These are phyloP conservation scores for Psilocybe azurescens DNA, from an alignment of 768 basidiomycete species.

Conservation along the genomic window DNA sequence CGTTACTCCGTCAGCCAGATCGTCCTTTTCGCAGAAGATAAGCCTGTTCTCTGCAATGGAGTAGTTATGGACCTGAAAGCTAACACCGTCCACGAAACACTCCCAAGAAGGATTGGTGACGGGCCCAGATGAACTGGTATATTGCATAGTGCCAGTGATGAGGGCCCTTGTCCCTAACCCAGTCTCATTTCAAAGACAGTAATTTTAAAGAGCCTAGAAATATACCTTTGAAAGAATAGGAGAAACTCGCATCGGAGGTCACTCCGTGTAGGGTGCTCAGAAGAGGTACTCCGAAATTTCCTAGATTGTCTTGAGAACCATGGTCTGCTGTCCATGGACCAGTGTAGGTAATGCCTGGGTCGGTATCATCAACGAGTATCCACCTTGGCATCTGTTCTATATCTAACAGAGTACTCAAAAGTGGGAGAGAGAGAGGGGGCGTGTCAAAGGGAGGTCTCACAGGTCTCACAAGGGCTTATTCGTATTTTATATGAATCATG, in stretches of 20 bases:
- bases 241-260: slow-evolving; percentile 25
- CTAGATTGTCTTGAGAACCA: slow-evolving; percentile 30
- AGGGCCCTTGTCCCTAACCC: slow-evolving; percentile 17
- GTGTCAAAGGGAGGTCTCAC: too few relatives aligned
- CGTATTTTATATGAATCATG: too few relatives aligned
- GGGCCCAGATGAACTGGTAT: slow-evolving; percentile 9
- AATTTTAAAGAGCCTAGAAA: neutral
- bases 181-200: neutral
- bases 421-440: too few relatives aligned
- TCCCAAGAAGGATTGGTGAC: slow-evolving; percentile 28
- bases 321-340: slow-evolving; percentile 34
- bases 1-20: slow-evolving; percentile 19
- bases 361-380: slow-evolving; percentile 37
- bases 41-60: slow-evolving; percentile 25
- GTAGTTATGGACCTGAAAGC: slow-evolving; percentile 17
- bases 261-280: slow-evolving; percentile 34
- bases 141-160: slow-evolving; percentile 26
- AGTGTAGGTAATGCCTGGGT: slow-evolving; percentile 33
- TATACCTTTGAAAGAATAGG: slow-evolving; percentile 24
- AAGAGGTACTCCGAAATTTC: slow-evolving; percentile 38
- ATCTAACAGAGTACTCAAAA: too few relatives aligned
- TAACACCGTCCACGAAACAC: slow-evolving; percentile 30
- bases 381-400: slow-evolving; percentile 21
- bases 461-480: too few relatives aligned
- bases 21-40: slow-evolving; percentile 22